Conservation (phyloP, 352 stramenopile genomes). For the Thalassiosira livingstoniorum region DNA sequence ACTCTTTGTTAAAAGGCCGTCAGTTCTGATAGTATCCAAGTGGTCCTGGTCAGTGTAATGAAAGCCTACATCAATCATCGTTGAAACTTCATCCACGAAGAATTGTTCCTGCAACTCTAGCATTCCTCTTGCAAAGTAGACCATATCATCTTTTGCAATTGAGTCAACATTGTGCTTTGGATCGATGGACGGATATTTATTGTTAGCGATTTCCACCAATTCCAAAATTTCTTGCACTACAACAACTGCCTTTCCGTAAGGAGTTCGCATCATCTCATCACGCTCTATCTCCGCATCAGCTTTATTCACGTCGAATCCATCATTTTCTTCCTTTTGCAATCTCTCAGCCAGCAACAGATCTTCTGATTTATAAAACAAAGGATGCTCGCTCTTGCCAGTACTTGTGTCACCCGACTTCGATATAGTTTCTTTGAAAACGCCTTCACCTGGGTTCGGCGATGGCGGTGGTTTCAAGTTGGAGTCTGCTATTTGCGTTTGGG, state of each 20-base stretch:
- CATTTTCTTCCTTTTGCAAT: too few relatives aligned
- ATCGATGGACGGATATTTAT: not conserved
- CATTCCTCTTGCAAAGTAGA: conserved; percentile 7
- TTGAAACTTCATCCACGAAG: not conserved
- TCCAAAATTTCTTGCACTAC: conserved; percentile 3
- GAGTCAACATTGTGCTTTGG: conserved; percentile 9
- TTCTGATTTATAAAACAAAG: too few relatives aligned
- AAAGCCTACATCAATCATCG: not conserved
- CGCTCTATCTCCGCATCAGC: too few relatives aligned
- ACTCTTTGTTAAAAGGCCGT: conserved; percentile 1
- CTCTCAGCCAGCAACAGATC: too few relatives aligned
- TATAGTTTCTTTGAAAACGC: too few relatives aligned
- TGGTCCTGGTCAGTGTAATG: not conserved
- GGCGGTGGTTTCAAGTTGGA: too few relatives aligned
- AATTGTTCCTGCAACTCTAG: conserved; percentile 3
- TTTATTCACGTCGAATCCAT: too few relatives aligned
- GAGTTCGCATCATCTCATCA: not conserved
- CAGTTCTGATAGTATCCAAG: not conserved
- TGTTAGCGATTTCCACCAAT: not conserved
- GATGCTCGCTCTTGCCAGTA: too few relatives aligned
- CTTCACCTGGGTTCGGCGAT: too few relatives aligned
- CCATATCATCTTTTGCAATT: conserved; percentile 3
- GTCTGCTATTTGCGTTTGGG: too few relatives aligned
- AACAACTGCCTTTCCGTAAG: not conserved
- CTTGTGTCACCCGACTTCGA: too few relatives aligned